Evolutionary conservation across 176 grass and related monocot species (phyloP).

Genomic region (Calamus simplicifolius): DNA sequence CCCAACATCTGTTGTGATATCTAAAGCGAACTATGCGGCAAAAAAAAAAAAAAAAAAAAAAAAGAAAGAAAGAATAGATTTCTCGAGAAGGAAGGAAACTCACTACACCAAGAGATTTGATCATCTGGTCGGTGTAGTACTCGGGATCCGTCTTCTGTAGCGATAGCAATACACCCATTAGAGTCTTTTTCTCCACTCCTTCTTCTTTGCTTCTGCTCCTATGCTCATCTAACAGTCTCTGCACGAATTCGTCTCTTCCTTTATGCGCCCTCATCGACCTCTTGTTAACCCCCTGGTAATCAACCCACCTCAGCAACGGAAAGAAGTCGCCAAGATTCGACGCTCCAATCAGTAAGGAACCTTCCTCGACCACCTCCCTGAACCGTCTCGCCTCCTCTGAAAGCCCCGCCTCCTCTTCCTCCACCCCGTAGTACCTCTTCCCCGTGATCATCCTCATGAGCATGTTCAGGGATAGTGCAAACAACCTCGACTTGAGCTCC

Average conservation of each 20-base stretch:
- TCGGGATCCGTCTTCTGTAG: slow-evolving; percentile 35
- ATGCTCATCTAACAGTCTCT: slow-evolving; percentile 4
- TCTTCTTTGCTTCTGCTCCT: background rate
- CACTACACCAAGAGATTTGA: slow-evolving; percentile 48
- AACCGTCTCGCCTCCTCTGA: slow-evolving; percentile 18
- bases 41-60: too few species aligned
- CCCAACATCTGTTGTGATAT: too few species aligned
- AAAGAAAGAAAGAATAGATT: background rate
- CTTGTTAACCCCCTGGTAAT: slow-evolving; percentile 18
- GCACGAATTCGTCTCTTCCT: slow-evolving; percentile 37
- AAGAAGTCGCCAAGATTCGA: slow-evolving; percentile 41
- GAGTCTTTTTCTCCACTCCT: background rate
- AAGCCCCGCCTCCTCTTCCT: background rate
- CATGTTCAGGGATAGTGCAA: slow-evolving; percentile 17
- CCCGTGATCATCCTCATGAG: slow-evolving; percentile 24
- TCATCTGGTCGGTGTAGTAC: slow-evolving; percentile 38
- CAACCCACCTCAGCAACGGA: slow-evolving; percentile 34
- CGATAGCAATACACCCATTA: slow-evolving; percentile 38
- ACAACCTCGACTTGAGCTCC: slow-evolving; percentile 19
- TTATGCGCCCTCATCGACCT: background rate
- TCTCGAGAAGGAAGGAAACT: background rate
- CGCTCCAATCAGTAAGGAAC: slow-evolving; percentile 14
- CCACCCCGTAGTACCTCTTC: slow-evolving; percentile 23
- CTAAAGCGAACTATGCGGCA: too few species aligned
- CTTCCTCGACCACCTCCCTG: slow-evolving; percentile 38